These are phyloP conservation scores for Schwanniomyces pseudopolymorphus DNA, from an alignment of 805 yeast genomes.

Conservation along the genomic window DNA sequence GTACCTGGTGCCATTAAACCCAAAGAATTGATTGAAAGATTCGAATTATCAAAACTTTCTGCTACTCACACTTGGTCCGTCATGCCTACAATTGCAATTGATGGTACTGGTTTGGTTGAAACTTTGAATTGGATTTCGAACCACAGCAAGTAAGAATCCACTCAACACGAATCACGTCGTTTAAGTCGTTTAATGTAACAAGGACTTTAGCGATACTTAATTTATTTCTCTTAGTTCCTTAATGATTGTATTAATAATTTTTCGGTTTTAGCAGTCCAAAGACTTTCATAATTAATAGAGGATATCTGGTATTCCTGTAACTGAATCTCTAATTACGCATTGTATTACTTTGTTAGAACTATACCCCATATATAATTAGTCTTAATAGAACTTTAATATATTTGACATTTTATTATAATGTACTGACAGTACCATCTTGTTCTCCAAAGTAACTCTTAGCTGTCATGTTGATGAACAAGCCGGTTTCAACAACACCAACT, in stretches of 20 bases:
- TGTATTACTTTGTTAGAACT: background rate
- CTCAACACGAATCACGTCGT: background rate
- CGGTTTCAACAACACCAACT: constrained; percentile 96
- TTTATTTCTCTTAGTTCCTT: constrained; percentile 1
- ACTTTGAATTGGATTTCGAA: constrained; percentile 83
- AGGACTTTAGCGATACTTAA: background rate
- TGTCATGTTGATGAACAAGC: constrained; percentile 77
- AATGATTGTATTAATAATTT: background rate
- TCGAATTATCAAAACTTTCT: constrained; percentile 60
- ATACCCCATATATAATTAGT: background rate
- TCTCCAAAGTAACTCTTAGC: constrained; percentile 87
- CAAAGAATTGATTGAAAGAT: constrained; percentile 71
- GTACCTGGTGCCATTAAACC: constrained; percentile 70
- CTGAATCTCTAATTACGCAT: background rate
- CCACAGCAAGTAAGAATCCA: constrained; percentile 40
- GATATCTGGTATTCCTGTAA: background rate
- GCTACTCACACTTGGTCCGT: constrained; percentile 82
- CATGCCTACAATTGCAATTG: constrained; percentile 84
- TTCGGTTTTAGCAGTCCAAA: background rate
- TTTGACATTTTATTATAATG: background rate
- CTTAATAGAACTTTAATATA: background rate
- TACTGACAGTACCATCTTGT: constrained; percentile 56
- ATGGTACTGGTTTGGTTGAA: constrained; percentile 88
- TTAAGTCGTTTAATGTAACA: background rate
- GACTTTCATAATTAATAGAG: background rate